Evolutionary conservation across 345 rosid genomes (phyloP).

Genomic region (Barbarea vulgaris): DNA sequence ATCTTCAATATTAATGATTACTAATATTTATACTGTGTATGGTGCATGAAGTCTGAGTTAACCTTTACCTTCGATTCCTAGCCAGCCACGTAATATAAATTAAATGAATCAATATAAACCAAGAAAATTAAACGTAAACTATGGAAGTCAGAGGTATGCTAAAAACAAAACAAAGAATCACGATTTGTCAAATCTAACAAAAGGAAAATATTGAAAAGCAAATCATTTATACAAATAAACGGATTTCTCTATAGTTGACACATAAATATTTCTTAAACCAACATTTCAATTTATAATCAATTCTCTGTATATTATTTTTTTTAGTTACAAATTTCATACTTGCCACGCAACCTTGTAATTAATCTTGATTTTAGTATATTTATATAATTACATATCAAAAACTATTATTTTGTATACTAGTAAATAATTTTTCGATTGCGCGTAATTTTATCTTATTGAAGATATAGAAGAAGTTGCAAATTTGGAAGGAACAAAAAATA

Average conservation of each 20-base stretch:
- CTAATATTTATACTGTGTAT: background rate
- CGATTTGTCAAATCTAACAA: conserved; percentile 19
- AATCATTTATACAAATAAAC: background rate
- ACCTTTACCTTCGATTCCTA: background rate
- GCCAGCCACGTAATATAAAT: conserved; percentile 4
- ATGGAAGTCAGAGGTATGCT: conserved; percentile 5
- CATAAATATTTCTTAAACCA: background rate
- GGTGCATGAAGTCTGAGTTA: background rate
- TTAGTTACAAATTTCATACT: no score
- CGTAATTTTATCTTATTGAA: background rate
- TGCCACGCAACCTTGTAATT: background rate
- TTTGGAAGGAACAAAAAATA: background rate
- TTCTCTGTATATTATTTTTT: background rate
- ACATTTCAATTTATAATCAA: background rate
- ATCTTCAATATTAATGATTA: conserved; percentile 8
- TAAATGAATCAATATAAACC: background rate
- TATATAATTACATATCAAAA: background rate
- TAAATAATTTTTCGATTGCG: background rate
- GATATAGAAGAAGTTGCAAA: background rate
- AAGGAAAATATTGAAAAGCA: background rate
- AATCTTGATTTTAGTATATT: background rate
- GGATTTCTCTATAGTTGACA: background rate
- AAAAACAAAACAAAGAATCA: conserved; percentile 5
- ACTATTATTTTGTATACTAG: background rate
- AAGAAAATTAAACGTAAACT: background rate